Percentiles rank a stretch among this genome's conserved stretches.
Conservation (phyloP, 176 grass and related monocot species). For the Eragrostis curvula region DNA sequence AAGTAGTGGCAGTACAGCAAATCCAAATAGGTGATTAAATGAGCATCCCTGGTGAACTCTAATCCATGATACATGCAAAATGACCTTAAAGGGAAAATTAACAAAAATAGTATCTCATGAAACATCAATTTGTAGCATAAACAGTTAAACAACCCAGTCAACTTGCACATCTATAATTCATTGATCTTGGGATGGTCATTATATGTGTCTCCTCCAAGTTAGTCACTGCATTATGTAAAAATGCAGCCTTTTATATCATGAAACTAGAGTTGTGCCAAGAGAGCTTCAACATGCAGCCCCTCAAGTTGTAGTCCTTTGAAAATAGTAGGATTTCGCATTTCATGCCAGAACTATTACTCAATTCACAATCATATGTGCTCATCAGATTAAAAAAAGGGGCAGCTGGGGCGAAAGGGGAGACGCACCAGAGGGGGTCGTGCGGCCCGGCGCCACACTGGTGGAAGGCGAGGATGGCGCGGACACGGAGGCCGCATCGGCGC, state of each 20-base stretch:
- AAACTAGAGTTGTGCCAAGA: too few relatives aligned
- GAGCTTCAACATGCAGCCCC: neutral
- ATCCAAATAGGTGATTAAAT: neutral
- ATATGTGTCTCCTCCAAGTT: too few relatives aligned
- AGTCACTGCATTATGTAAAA: too few relatives aligned
- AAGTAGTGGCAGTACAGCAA: neutral
- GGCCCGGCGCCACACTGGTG: conserved; percentile 68
- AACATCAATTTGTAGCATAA: too few relatives aligned
- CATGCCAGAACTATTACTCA: neutral
- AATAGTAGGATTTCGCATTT: neutral
- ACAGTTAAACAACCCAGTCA: too few relatives aligned
- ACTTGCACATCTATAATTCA: too few relatives aligned
- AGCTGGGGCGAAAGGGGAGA: neutral
- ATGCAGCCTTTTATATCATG: too few relatives aligned
- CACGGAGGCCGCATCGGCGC: conserved; percentile 57
- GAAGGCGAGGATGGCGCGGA: conserved; percentile 76
- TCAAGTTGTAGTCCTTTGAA: neutral
- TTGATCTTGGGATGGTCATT: too few relatives aligned
- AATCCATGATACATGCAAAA: neutral
- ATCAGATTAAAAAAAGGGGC: conserved; percentile 17
- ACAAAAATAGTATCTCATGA: neutral
- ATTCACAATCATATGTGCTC: neutral
- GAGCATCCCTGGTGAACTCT: neutral
- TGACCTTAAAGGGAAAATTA: neutral
- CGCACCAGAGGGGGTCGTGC: conserved; percentile 55